A percentile compares a stretch with the other conserved stretches of the same genome.
Conservation (phyloP, 805 yeast genomes). For the Metschnikowia anglica region DNA sequence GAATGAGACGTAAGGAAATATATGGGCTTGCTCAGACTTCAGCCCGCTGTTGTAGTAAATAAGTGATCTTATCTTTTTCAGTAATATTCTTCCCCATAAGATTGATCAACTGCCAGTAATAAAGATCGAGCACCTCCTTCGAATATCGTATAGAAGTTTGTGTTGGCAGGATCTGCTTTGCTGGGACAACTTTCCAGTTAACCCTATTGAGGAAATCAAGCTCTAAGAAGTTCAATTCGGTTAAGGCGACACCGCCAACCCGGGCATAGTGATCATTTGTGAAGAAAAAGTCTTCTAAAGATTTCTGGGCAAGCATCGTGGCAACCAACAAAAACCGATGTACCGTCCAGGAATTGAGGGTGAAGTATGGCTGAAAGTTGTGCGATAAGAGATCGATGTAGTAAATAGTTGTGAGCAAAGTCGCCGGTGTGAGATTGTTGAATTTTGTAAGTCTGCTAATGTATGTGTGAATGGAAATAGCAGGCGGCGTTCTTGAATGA, state of each 20-base stretch:
- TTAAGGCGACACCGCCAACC: slow-evolving; percentile 88
- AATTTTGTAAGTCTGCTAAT: slow-evolving; percentile 69
- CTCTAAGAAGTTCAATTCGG: slow-evolving; percentile 83
- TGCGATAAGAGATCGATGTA: slow-evolving; percentile 83
- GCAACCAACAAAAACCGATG: slow-evolving; percentile 90
- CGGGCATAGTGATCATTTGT: slow-evolving; percentile 92
- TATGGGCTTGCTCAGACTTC: neutral
- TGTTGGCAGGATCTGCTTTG: slow-evolving; percentile 28
- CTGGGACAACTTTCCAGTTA: slow-evolving; percentile 57
- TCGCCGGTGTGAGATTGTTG: slow-evolving; percentile 81
- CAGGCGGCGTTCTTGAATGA: slow-evolving; percentile 92
- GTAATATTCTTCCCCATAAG: slow-evolving; percentile 39
- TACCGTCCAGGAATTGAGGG: slow-evolving; percentile 86
- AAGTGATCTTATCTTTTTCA: slow-evolving; percentile 16
- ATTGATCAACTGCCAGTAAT: slow-evolving; percentile 40
- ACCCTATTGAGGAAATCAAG: slow-evolving; percentile 82
- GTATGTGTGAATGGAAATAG: slow-evolving; percentile 76
- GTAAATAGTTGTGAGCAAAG: slow-evolving; percentile 78
- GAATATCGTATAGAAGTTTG: slow-evolving; percentile 30
- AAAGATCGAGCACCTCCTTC: slow-evolving; percentile 40
- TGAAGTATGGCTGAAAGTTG: slow-evolving; percentile 71
- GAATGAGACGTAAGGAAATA: too few relatives aligned
- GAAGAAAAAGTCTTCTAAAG: slow-evolving; percentile 90
- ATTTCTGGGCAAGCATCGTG: slow-evolving; percentile 86
- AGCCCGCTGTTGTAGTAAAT: slow-evolving; percentile 1